phyloP scores from a whole-genome alignment of 805 yeast genomes.

The Kodamaea restingae region DNA sequence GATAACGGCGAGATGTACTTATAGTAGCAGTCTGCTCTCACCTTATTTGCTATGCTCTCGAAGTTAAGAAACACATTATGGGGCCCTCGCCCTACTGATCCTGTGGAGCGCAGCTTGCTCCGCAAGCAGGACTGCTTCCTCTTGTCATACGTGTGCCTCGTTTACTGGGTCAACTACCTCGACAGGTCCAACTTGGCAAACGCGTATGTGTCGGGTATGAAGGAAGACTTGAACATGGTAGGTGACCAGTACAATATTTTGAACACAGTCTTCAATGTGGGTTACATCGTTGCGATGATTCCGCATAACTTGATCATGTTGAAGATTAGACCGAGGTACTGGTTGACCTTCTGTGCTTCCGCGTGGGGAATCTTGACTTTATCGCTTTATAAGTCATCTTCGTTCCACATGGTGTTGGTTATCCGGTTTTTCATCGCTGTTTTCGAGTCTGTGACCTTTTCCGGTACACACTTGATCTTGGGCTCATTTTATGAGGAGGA shows the following conservation, averaged over 20 bases:
- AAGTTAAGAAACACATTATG: conserved; percentile 19
- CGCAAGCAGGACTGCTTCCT: conserved; percentile 40
- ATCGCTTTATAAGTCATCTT: conserved; percentile 45
- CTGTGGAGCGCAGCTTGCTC: conserved; percentile 28
- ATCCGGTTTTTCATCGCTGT: conserved; percentile 59
- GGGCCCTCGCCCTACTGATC: conserved; percentile 31
- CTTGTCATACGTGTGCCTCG: conserved; percentile 37
- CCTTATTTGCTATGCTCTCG: too few species aligned
- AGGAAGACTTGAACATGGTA: conserved; percentile 46
- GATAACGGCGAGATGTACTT: too few species aligned
- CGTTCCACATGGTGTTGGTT: conserved; percentile 48
- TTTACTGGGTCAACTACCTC: conserved; percentile 50
- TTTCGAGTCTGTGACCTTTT: conserved; percentile 55
- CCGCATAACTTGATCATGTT: conserved; percentile 56
- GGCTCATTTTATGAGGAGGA: conserved; percentile 50
- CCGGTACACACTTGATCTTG: conserved; percentile 51
- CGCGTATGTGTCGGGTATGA: conserved; percentile 69
- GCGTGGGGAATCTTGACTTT: conserved; percentile 57
- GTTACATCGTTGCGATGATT: conserved; percentile 57
- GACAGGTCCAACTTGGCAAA: conserved; percentile 53
- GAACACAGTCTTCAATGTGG: conserved; percentile 56
- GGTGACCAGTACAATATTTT: conserved; percentile 50
- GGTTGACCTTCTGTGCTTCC: conserved; percentile 52
- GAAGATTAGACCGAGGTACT: conserved; percentile 51
- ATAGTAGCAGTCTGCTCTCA: too few species aligned